Conservation (phyloP, 345 rosid genomes). For the Hypericum androsaemum region DNA sequence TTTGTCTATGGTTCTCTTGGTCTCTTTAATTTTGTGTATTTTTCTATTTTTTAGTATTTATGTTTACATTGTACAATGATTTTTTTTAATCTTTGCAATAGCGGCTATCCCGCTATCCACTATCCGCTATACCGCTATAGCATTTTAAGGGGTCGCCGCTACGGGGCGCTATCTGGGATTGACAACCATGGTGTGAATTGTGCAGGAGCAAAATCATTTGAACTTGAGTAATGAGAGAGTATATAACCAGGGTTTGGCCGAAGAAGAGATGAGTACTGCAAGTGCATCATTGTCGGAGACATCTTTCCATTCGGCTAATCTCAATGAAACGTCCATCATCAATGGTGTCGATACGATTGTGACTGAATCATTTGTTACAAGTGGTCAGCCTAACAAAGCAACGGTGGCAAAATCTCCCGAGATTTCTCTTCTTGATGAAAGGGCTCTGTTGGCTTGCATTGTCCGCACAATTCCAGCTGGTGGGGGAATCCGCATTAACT, state of each 20-base stretch:
- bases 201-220: constrained; percentile 39
- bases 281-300: constrained; percentile 30
- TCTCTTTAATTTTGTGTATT: too few species aligned
- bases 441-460: constrained; percentile 75
- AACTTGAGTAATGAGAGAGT: constrained; percentile 27
- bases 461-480: constrained; percentile 95
- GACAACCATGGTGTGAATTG: constrained; percentile 4
- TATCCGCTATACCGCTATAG: too few species aligned
- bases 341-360: constrained; percentile 23
- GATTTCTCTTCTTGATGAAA: constrained; percentile 62
- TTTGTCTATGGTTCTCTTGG: too few species aligned
- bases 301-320: constrained; percentile 25
- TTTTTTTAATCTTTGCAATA: too few species aligned
- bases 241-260: constrained; percentile 35
- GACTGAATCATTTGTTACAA: constrained; percentile 33
- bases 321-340: constrained; percentile 20
- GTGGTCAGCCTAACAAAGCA: constrained; percentile 25
- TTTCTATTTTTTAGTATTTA: too few species aligned
- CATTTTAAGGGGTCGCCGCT: too few species aligned
- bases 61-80: too few species aligned
- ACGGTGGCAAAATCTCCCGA: constrained; percentile 39
- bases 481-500: constrained; percentile 73
- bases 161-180: too few species aligned
- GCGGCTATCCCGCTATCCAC: too few species aligned
- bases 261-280: constrained; percentile 38